A percentile compares a stretch with the other conserved stretches of the same genome.
These are phyloP conservation scores for Gracilaria vermiculophylla DNA, from an alignment of 23 red algal species.

Conservation along the genomic window DNA sequence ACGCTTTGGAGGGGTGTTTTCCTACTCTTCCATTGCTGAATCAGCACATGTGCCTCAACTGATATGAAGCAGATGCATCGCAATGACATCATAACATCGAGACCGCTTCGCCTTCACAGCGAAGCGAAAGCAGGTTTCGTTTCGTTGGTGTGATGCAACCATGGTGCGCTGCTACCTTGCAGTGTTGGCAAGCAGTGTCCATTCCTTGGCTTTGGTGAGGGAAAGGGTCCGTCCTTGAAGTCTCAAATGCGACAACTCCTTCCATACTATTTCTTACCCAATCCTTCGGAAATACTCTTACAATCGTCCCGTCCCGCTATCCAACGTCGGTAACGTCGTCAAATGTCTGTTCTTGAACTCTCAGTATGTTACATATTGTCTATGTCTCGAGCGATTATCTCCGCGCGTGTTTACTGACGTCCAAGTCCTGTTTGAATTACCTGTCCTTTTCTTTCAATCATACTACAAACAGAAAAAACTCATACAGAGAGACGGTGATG, in stretches of 20 bases:
- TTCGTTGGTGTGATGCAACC: not conserved
- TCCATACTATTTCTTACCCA: not conserved
- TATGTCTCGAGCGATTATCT: not conserved
- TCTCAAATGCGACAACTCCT: not conserved
- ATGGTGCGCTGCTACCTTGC: not conserved
- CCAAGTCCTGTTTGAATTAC: not conserved
- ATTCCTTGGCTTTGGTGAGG: no score
- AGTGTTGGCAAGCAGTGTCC: not conserved
- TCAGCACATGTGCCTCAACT: no score
- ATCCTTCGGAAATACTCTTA: not conserved
- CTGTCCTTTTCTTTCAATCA: not conserved
- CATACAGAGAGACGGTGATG: not conserved
- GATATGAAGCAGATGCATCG: no score
- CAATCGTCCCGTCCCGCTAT: not conserved
- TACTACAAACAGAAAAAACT: not conserved
- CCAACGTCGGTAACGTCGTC: not conserved
- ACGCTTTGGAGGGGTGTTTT: no score
- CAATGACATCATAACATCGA: not conserved
- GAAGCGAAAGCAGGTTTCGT: not conserved
- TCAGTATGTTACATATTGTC: not conserved
- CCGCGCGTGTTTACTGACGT: not conserved
- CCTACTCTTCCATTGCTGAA: no score
- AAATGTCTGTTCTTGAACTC: not conserved
- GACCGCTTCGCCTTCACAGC: not conserved
- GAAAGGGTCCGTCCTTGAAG: no score